These are phyloP conservation scores for Terana coerulea DNA, from an alignment of 768 basidiomycete genomes.

Conservation along the genomic window DNA sequence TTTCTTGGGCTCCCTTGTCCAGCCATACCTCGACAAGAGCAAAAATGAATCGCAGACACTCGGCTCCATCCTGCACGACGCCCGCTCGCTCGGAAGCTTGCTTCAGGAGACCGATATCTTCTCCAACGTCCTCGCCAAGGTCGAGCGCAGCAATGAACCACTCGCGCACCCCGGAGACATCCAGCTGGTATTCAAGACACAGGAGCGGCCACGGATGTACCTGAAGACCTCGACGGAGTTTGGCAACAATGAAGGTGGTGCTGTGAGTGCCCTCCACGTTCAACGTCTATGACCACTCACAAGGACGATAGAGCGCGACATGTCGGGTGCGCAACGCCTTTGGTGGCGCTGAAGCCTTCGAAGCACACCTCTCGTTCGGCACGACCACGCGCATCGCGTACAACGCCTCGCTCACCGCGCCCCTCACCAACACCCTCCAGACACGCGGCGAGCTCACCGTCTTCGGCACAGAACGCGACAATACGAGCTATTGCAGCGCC, in stretches of 20 bases:
- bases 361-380: conserved; percentile 78
- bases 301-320: conserved; percentile 56
- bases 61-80: conserved; percentile 64
- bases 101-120: conserved; percentile 80
- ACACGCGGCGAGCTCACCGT: conserved; percentile 68
- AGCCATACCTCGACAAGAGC: conserved; percentile 48
- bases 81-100: conserved; percentile 59
- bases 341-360: conserved; percentile 86
- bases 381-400: conserved; percentile 86
- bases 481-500: conserved; percentile 72
- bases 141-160: conserved; percentile 55
- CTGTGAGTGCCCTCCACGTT: conserved; percentile 49
- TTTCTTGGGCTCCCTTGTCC: conserved; percentile 78
- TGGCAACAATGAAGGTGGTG: conserved; percentile 89
- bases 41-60: conserved; percentile 33
- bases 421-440: conserved; percentile 56
- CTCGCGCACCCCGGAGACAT: conserved; percentile 59
- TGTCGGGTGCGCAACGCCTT: conserved; percentile 84
- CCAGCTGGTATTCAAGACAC: conserved; percentile 75
- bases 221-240: conserved; percentile 86
- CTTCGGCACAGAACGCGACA: conserved; percentile 78
- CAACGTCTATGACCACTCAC: background rate
- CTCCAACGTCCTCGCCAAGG: conserved; percentile 52
- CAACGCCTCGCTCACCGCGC: conserved; percentile 61
- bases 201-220: conserved; percentile 73